A percentile compares a stretch with the other conserved stretches of the same genome.
Evolutionary conservation across 208 protist species (phyloP).

Genomic region (Leishmania lainsoni): DNA sequence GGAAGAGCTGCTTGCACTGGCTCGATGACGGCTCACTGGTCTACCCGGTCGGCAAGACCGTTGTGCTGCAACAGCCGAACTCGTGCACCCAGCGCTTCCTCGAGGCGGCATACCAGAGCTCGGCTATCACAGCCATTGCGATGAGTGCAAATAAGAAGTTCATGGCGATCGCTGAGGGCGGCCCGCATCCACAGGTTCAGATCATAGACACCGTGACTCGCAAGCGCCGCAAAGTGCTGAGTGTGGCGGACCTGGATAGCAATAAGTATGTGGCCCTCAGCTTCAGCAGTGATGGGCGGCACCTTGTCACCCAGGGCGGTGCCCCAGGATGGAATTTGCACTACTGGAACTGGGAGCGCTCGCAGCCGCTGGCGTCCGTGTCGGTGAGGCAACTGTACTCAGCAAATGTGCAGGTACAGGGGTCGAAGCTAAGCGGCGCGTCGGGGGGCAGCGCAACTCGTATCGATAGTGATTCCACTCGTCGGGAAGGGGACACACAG

Average conservation of each 20-base stretch:
- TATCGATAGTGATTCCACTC: background rate
- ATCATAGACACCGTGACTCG: conserved; percentile 88
- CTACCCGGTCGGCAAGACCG: conserved; percentile 87
- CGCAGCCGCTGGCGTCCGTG: conserved; percentile 76
- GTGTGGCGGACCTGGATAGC: conserved; percentile 71
- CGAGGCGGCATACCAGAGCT: conserved; percentile 63
- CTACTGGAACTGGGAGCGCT: conserved; percentile 93
- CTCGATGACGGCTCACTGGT: conserved; percentile 87
- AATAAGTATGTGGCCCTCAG: conserved; percentile 79
- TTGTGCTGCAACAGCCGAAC: conserved; percentile 79
- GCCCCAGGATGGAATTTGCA: conserved; percentile 81
- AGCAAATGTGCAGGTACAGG: conserved; percentile 5
- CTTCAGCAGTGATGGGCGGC: conserved; percentile 87
- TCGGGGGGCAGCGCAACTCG: background rate
- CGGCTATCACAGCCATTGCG: conserved; percentile 90
- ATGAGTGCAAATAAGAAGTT: conserved; percentile 94
- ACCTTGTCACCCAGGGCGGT: conserved; percentile 88
- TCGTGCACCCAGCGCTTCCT: conserved; percentile 88
- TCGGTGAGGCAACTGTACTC: conserved; percentile 38
- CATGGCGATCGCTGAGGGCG: conserved; percentile 93
- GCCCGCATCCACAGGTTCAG: conserved; percentile 69
- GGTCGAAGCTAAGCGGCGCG: background rate
- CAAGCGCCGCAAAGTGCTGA: conserved; percentile 88
- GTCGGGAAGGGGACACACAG: background rate
- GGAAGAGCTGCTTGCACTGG: conserved; percentile 72